Conservation (phyloP, 1,284 basidiomycete genomes). For the Coniferiporia sulphurascens region DNA sequence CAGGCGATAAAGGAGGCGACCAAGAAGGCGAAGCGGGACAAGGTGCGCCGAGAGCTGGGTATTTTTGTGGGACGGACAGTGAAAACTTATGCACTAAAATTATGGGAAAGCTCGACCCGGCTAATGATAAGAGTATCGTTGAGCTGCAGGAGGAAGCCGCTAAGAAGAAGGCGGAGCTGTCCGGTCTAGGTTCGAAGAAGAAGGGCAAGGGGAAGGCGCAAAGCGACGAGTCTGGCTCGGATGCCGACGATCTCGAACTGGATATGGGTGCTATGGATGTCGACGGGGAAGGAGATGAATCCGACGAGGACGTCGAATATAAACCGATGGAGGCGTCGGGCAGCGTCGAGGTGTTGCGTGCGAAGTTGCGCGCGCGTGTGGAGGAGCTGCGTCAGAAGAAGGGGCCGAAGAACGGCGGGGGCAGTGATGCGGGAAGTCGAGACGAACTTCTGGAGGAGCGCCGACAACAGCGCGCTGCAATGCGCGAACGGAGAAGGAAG, state of each 20-base stretch:
- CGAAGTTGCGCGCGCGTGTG: constrained; percentile 77
- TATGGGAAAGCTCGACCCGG: constrained; percentile 73
- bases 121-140: constrained; percentile 77
- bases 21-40: constrained; percentile 79
- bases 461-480: constrained; percentile 66
- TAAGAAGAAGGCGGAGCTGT: constrained; percentile 51
- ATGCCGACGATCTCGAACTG: constrained; percentile 12
- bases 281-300: constrained; percentile 26
- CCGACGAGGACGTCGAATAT: constrained; percentile 24
- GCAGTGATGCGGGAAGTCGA: constrained; percentile 43
- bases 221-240: constrained; percentile 26
- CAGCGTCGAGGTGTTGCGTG: constrained; percentile 67
- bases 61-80: neutral
- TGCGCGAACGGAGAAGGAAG: constrained; percentile 79
- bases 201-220: constrained; percentile 35
- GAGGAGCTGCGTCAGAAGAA: constrained; percentile 49
- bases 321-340: constrained; percentile 68
- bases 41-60: constrained; percentile 44
- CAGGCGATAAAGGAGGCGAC: constrained; percentile 84
- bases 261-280: constrained; percentile 29
- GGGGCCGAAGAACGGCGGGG: constrained; percentile 34
- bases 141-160: constrained; percentile 63
- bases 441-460: constrained; percentile 82
- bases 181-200: constrained; percentile 25
- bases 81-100: neutral